Percentiles rank a stretch among this genome's conserved stretches.
These are phyloP conservation scores for Lecanicillium sp. DNA, from an alignment of 2,329 filamentous ascomycete species.

Conservation along the genomic window DNA sequence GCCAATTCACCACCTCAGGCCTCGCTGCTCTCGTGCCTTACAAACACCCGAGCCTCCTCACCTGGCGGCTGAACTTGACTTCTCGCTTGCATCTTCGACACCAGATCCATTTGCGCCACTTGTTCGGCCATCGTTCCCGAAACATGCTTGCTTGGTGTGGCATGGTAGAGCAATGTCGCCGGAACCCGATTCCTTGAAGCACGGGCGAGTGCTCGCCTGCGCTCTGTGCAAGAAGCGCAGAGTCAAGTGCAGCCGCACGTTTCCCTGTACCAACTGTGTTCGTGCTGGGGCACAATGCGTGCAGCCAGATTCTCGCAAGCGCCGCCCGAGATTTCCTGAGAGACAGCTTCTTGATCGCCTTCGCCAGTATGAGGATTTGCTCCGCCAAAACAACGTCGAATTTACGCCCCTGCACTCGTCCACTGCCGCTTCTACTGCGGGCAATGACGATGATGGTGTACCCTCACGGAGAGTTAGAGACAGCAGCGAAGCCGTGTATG, in stretches of 20 bases:
- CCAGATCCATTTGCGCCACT: too few species aligned
- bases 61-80: too few species aligned
- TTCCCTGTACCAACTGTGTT: constrained; percentile 48
- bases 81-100: too few species aligned
- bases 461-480: constrained; percentile 8
- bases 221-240: constrained; percentile 57
- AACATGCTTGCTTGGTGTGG: too few species aligned
- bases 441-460: constrained; percentile 2
- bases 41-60: background rate
- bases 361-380: constrained; percentile 46
- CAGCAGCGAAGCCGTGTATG: too few species aligned
- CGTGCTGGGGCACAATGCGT: constrained; percentile 35
- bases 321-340: constrained; percentile 43
- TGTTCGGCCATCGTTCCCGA: too few species aligned
- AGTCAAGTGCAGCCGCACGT: constrained; percentile 51
- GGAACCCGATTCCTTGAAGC: constrained; percentile 3
- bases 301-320: constrained; percentile 25
- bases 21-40: background rate
- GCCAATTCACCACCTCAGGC: too few species aligned
- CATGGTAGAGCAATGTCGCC: background rate
- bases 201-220: constrained; percentile 34
- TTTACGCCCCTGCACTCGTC: constrained; percentile 38
- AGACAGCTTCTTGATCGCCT: constrained; percentile 49
- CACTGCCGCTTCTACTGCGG: background rate
- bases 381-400: constrained; percentile 43